Percentiles rank a stretch among this genome's conserved stretches.
These are phyloP conservation scores for Boletus austroedulis DNA, from an alignment of 1,284 basidiomycete species.

Conservation along the genomic window DNA sequence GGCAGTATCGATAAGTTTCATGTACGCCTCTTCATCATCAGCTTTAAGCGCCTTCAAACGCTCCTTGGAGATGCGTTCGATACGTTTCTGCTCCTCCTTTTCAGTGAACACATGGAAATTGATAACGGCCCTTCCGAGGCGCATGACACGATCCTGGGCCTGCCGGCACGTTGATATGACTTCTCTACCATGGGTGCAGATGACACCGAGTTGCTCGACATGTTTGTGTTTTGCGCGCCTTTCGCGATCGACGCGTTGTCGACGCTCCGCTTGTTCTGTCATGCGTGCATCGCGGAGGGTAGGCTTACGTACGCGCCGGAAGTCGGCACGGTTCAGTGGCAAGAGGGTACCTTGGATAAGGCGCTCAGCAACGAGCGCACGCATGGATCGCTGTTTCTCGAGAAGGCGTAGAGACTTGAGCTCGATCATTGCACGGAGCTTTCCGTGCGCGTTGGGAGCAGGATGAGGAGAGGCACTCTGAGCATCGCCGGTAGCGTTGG, in stretches of 20 bases:
- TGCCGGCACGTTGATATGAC: slow-evolving; percentile 62
- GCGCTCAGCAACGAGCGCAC: slow-evolving; percentile 84
- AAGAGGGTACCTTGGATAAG: slow-evolving; percentile 90
- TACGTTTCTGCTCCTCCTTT: slow-evolving; percentile 98
- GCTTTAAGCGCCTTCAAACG: slow-evolving; percentile 97
- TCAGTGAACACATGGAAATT: slow-evolving; percentile 88
- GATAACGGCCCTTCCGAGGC: slow-evolving; percentile 84
- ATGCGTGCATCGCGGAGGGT: slow-evolving; percentile 86
- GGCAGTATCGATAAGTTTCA: slow-evolving; percentile 98
- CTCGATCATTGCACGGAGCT: slow-evolving; percentile 90
- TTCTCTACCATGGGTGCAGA: slow-evolving; percentile 83
- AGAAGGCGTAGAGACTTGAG: slow-evolving; percentile 90
- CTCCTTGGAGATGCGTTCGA: slow-evolving; percentile 96
- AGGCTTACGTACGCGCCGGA: slow-evolving; percentile 86
- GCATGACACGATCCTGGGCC: slow-evolving; percentile 75
- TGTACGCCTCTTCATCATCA: slow-evolving; percentile 99
- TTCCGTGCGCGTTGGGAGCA: slow-evolving; percentile 64
- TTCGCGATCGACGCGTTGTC: slow-evolving; percentile 91
- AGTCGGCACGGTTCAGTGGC: slow-evolving; percentile 88
- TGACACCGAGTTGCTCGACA: slow-evolving; percentile 87
- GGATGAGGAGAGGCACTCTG: slow-evolving; percentile 40
- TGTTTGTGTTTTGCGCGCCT: slow-evolving; percentile 95
- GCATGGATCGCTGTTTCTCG: slow-evolving; percentile 85
- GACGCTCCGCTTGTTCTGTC: slow-evolving; percentile 89
- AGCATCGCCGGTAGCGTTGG: neutral